Base-by-base conservation (phyloP, 345 rosid species). In the Iberis pinnata region DNA sequence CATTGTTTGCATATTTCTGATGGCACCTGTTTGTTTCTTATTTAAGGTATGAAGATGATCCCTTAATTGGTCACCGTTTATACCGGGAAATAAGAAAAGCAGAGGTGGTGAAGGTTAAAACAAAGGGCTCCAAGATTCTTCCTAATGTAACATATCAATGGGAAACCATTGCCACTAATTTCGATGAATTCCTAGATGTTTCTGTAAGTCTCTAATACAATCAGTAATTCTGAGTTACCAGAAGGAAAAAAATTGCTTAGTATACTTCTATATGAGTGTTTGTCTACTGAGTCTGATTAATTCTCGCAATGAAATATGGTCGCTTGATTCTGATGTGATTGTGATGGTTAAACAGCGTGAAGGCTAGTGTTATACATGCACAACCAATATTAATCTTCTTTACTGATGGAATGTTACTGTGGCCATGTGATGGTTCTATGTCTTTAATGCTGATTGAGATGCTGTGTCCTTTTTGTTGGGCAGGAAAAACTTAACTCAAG, bases 131-230 rank as follows among this genome's bases (percentile, higher is more conserved):
- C 32, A 75, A 74, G 63, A 76, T 86, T 73, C 83, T 73, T 64
- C 79, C 80, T 24, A 71, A 62, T 53, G 47, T 81, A 49, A 71
- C 86, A 54, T 83, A 78, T 78, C 94, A 75, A 73, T 92, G 98
- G 98, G 98, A 92, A 75, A 80, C 98, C 42, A 84, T 92, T 63
- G 95, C 98, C 50, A 78, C 96, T 17, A 92, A 80, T 73, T 88
- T 85, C n/a, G 95, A 88, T 65, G 98, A 92, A 74, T 92, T 92
- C 63, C 85, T 81, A 73, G 88, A 84, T 71, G 88, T 82, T 69
- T 76, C 84, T 49, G 88, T 82, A 73, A 65, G 84, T 75, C 33
- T 37, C 47, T 52, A 18, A 19, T 43, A 25, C 35, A 12, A 18
- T 29, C 39, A 31, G 10, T 58, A 14, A 26, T 18, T 27, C 7